These are phyloP conservation scores for Rhynchospora breviuscula DNA, from an alignment of 176 grass and related monocot species.

Conservation along the genomic window DNA sequence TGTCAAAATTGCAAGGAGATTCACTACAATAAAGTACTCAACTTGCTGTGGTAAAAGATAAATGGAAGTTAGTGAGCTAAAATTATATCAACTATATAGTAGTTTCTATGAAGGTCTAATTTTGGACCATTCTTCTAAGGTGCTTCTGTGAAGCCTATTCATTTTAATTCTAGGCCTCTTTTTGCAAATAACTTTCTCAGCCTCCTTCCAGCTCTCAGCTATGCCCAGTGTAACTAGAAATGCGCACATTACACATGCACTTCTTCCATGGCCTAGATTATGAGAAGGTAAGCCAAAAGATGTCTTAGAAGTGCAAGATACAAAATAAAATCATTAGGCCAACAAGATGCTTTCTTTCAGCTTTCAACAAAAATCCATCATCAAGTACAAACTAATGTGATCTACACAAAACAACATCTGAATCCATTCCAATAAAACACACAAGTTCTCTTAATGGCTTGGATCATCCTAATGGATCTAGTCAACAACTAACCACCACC, in stretches of 20 bases:
- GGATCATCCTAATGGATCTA: neutral
- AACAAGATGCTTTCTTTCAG: neutral
- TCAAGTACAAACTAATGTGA: neutral
- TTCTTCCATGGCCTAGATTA: slow-evolving; percentile 79
- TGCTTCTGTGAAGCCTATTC: slow-evolving; percentile 71
- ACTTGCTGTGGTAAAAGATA: neutral
- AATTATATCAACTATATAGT: slow-evolving; percentile 21
- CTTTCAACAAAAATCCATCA: neutral
- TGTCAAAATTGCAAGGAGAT: neutral
- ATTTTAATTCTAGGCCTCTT: slow-evolving; percentile 62
- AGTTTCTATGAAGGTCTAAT: slow-evolving; percentile 39
- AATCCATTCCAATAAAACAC: neutral
- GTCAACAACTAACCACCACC: neutral
- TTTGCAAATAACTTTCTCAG: slow-evolving; percentile 68
- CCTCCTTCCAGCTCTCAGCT: slow-evolving; percentile 65
- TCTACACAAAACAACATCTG: neutral
- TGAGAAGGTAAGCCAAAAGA: neutral
- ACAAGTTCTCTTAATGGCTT: neutral
- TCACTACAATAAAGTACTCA: slow-evolving; percentile 20
- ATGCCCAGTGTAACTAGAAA: slow-evolving; percentile 54
- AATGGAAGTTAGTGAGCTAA: neutral
- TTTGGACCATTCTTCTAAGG: slow-evolving; percentile 71
- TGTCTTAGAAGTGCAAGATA: neutral
- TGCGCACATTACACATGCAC: slow-evolving; percentile 70
- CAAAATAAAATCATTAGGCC: neutral